phyloP scores from a whole-genome alignment of 2,329 filamentous ascomycete species.

The Coniella lustricola region DNA sequence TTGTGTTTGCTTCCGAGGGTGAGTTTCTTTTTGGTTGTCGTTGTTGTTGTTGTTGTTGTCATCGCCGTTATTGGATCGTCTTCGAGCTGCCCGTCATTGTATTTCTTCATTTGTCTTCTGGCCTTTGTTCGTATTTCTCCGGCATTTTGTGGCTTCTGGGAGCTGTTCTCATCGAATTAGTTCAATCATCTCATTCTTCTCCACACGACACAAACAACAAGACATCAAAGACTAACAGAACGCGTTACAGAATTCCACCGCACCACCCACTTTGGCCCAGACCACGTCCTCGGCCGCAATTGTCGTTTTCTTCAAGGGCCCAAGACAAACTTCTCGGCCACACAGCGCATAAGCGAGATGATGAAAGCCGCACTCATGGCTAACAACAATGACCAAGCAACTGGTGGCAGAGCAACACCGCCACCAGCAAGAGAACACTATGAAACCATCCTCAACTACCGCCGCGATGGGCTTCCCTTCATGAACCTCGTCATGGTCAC shows the following conservation, averaged over 20 bases:
- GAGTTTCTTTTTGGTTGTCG: conserved; percentile 13
- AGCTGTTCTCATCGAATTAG: too few species aligned
- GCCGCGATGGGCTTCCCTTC: conserved; percentile 69
- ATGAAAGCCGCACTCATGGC: conserved; percentile 27
- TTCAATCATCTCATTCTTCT: too few species aligned
- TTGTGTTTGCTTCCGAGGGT: conserved; percentile 72
- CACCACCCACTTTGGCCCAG: conserved; percentile 20
- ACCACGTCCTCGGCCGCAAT: conserved; percentile 67
- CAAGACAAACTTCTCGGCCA: conserved; percentile 56
- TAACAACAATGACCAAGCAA: too few species aligned
- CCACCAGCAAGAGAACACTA: conserved; percentile 58
- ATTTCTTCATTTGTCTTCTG: neutral
- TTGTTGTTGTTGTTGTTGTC: neutral
- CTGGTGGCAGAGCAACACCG: too few species aligned
- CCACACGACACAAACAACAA: too few species aligned
- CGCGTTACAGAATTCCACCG: conserved; percentile 43
- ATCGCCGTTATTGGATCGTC: too few species aligned
- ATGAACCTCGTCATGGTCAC: conserved; percentile 73
- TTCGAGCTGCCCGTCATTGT: too few species aligned
- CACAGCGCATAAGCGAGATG: conserved; percentile 55
- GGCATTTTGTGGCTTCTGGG: too few species aligned
- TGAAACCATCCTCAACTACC: conserved; percentile 71
- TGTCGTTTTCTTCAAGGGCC: conserved; percentile 75
- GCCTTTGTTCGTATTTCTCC: neutral
- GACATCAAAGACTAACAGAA: neutral